A percentile compares a stretch with the other conserved stretches of the same genome.
Conservation (phyloP, 2,329 filamentous ascomycete species). For the Penicillium rolfsii region DNA sequence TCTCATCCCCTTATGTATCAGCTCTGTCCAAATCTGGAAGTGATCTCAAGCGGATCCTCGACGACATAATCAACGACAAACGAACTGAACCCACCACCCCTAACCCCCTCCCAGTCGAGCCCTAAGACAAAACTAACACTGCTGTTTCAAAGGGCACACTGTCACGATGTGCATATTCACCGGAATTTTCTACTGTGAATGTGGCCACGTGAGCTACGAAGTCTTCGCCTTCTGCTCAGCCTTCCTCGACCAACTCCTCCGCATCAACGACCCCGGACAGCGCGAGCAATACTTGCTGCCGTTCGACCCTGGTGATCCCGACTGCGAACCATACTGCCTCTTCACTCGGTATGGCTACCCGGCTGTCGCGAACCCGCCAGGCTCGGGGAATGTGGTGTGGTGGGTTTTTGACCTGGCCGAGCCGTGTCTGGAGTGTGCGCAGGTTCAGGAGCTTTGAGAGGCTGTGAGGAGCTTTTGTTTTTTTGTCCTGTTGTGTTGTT, state of each 20-base stretch:
- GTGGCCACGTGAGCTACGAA: conserved; percentile 31
- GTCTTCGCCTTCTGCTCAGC: conserved; percentile 31
- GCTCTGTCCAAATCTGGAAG: too few relatives aligned
- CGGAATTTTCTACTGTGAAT: conserved; percentile 27
- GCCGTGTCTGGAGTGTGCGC: conserved; percentile 11
- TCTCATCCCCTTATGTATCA: too few relatives aligned
- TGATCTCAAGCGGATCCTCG: too few relatives aligned
- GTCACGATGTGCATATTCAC: conserved; percentile 36
- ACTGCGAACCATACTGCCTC: conserved; percentile 14
- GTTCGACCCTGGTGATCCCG: conserved; percentile 14
- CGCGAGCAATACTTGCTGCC: conserved; percentile 11
- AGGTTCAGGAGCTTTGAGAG: too few relatives aligned
- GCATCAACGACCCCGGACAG: conserved; percentile 36
- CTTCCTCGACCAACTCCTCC: conserved; percentile 31
- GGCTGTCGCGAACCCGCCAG: not conserved
- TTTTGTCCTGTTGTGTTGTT: too few relatives aligned
- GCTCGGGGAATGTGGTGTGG: conserved; percentile 15
- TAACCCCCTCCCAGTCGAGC: too few relatives aligned
- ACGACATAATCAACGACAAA: too few relatives aligned
- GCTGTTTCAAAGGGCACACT: too few relatives aligned
- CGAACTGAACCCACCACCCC: too few relatives aligned
- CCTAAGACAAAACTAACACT: too few relatives aligned
- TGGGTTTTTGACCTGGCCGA: conserved; percentile 18
- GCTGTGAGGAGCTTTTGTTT: too few relatives aligned
- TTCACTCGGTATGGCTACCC: not conserved